These are phyloP conservation scores for Russula sp. DNA, from an alignment of 768 basidiomycete species.

Conservation along the genomic window DNA sequence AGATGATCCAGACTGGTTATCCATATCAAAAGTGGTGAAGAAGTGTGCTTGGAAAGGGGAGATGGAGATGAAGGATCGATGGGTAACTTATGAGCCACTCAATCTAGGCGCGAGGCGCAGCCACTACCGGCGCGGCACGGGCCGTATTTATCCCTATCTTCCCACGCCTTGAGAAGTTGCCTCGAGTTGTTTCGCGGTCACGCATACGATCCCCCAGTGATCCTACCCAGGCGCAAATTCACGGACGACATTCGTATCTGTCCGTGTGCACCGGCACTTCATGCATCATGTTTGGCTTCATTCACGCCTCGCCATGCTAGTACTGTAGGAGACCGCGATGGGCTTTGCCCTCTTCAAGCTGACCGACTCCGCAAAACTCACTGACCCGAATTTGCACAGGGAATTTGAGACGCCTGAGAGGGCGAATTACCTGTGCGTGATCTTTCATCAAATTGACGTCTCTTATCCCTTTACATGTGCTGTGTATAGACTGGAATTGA, in stretches of 20 bases:
- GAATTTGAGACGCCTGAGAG: constrained; percentile 90
- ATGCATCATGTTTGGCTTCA: neutral
- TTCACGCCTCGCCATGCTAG: constrained; percentile 63
- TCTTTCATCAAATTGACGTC: no score
- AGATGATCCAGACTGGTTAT: no score
- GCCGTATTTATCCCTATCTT: no score
- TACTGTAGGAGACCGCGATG: constrained; percentile 91
- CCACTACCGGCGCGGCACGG: no score
- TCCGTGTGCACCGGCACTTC: neutral
- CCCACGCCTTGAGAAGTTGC: no score
- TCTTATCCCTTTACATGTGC: neutral
- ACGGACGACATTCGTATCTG: constrained; percentile 1
- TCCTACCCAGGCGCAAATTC: neutral
- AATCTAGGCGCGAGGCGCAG: no score
- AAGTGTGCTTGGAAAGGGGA: no score
- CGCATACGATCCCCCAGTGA: no score
- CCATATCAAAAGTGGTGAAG: no score
- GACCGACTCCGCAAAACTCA: constrained; percentile 79
- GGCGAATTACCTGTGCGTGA: constrained; percentile 39
- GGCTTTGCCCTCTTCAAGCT: constrained; percentile 99
- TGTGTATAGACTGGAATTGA: constrained; percentile 73
- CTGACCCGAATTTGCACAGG: constrained; percentile 79
- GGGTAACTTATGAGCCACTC: no score
- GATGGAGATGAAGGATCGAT: no score
- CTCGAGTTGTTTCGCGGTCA: no score